Evolutionary conservation across 768 basidiomycete species (phyloP).

Genomic region (Termitomyces sp.): DNA sequence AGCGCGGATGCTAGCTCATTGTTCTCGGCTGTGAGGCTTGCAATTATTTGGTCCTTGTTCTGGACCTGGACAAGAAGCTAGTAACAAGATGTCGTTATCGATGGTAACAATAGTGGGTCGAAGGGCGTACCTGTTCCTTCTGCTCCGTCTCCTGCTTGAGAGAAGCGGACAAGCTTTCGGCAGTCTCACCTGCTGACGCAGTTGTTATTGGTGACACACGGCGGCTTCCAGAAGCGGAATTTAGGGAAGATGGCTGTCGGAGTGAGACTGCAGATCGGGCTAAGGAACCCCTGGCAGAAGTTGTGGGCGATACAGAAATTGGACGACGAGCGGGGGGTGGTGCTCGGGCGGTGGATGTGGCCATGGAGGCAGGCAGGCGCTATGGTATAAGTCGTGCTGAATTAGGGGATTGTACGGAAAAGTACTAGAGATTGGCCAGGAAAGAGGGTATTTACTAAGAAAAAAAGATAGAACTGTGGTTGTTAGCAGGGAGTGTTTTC

Average conservation of each 20-base stretch:
- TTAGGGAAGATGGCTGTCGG: conserved; percentile 48
- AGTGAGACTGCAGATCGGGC: conserved; percentile 56
- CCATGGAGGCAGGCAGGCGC: conserved; percentile 12
- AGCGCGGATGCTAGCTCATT: conserved; percentile 58
- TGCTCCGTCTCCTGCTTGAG: conserved; percentile 75
- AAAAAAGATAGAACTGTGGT: conserved; percentile 5
- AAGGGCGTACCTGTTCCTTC: conserved; percentile 64
- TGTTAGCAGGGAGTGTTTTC: not conserved
- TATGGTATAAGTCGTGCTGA: not conserved
- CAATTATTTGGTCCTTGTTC: conserved; percentile 70
- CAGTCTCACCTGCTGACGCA: conserved; percentile 38
- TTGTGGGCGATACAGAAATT: conserved; percentile 34
- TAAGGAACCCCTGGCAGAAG: conserved; percentile 48
- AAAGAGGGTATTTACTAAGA: conserved; percentile 6
- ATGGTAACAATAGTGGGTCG: not conserved
- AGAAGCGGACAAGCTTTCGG: conserved; percentile 53
- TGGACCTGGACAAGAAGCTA: conserved; percentile 76
- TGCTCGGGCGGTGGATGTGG: conserved; percentile 43
- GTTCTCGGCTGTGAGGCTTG: conserved; percentile 58
- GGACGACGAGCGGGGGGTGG: conserved; percentile 44
- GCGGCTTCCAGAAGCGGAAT: conserved; percentile 39
- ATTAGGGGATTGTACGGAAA: not conserved
- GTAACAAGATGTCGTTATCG: conserved; percentile 5
- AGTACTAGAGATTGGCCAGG: not conserved
- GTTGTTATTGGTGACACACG: conserved; percentile 43